Evolutionary conservation across 83 land plant genomes (phyloP).

Genomic region (Diphasiastrum complanatum): DNA sequence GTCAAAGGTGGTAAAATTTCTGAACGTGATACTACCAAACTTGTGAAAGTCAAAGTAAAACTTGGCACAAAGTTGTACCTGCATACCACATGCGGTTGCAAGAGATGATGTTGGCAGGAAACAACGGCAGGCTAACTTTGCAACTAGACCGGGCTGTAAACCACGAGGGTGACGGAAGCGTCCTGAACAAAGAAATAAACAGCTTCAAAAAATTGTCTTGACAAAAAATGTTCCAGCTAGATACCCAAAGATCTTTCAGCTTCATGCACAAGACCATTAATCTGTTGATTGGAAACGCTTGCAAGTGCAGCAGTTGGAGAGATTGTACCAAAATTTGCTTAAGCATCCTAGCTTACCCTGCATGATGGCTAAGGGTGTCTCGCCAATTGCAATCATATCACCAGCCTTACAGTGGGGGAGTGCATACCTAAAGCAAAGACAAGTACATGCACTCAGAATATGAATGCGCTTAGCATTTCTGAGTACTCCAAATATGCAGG

Average conservation of each 20-base stretch:
- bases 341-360: conserved; percentile 32
- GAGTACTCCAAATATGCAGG: too few relatives aligned
- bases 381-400: conserved; percentile 42
- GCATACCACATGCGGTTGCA: conserved; percentile 56
- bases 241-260: not conserved
- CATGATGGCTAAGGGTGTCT: conserved; percentile 51
- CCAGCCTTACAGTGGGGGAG: conserved; percentile 35
- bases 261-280: not conserved
- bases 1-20: too few relatives aligned
- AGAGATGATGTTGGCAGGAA: conserved; percentile 50
- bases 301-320: too few relatives aligned
- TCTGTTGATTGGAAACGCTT: too few relatives aligned
- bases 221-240: too few relatives aligned
- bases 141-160: conserved; percentile 34
- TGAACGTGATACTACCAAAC: too few relatives aligned
- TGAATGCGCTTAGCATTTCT: too few relatives aligned
- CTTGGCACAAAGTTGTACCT: conserved; percentile 23
- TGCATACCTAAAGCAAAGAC: conserved; percentile 27
- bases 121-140: conserved; percentile 36
- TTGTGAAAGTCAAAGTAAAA: not conserved
- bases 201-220: not conserved
- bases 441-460: not conserved
- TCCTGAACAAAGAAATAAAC: conserved; percentile 17
- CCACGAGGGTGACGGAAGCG: conserved; percentile 45
- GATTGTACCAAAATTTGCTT: too few relatives aligned